phyloP scores from a whole-genome alignment of 345 rosid genomes.

The Boechera stricta region DNA sequence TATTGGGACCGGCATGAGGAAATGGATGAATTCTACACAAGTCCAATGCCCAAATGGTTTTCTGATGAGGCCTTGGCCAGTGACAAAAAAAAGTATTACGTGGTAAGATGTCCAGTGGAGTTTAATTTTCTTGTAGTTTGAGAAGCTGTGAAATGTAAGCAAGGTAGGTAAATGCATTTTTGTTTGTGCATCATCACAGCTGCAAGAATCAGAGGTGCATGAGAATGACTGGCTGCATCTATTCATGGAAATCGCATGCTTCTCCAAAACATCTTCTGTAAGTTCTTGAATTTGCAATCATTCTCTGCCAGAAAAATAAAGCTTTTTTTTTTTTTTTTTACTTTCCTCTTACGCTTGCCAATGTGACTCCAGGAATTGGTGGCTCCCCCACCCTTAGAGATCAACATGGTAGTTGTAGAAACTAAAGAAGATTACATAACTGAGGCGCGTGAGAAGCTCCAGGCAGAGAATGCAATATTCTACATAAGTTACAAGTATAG shows the following conservation, averaged over 20 bases:
- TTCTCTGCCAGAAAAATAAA: neutral
- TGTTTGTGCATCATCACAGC: conserved; percentile 14
- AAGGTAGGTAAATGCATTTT: neutral
- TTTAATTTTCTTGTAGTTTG: neutral
- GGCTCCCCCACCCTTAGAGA: conserved; percentile 22
- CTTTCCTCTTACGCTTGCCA: neutral
- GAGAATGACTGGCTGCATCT: conserved; percentile 26
- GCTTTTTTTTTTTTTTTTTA: neutral
- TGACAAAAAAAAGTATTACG: conserved; percentile 13
- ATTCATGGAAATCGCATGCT: neutral
- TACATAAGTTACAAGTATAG: conserved; percentile 30
- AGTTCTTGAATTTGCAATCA: conserved; percentile 20
- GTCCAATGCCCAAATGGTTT: conserved; percentile 14
- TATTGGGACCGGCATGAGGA: neutral
- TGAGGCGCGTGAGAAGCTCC: conserved; percentile 23
- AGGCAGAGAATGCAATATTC: conserved; percentile 9
- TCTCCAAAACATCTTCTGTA: neutral
- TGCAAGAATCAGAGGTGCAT: conserved; percentile 22
- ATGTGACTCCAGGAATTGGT: neutral
- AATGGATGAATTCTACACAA: conserved; percentile 9
- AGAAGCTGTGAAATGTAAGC: neutral
- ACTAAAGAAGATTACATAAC: conserved; percentile 19
- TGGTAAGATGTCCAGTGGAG: conserved; percentile 18
- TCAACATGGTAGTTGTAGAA: conserved; percentile 18
- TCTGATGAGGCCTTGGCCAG: neutral